Conservation (phyloP, 306 rosid species). For the Sphenostylis stenocarpa region DNA sequence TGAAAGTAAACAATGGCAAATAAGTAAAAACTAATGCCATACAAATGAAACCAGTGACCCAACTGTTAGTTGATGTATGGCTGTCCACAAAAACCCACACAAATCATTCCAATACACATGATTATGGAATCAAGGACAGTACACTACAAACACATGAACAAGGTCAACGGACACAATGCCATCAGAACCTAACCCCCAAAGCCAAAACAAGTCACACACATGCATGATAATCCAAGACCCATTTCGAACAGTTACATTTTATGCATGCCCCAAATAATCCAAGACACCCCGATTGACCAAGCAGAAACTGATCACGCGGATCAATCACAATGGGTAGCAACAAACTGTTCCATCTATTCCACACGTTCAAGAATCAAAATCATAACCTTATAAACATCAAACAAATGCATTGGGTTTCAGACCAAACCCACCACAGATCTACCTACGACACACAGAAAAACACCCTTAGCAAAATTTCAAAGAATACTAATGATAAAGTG, state of each 20-base stretch:
- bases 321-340: conserved; percentile 7
- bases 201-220: conserved; percentile 13
- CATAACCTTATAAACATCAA: conserved; percentile 24
- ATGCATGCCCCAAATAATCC: neutral
- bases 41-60: neutral
- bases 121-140: neutral
- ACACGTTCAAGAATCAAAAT: conserved; percentile 5
- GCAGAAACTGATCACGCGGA: conserved; percentile 3
- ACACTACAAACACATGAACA: neutral
- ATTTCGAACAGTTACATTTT: neutral
- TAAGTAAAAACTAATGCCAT: neutral
- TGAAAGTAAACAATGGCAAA: neutral
- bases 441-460: conserved; percentile 9
- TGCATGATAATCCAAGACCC: neutral
- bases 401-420: conserved; percentile 11
- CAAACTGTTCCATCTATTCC: conserved; percentile 25
- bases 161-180: conserved; percentile 13
- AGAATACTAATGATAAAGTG: neutral
- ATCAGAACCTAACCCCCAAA: neutral
- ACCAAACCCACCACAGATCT: conserved; percentile 39
- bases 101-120: neutral
- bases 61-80: neutral
- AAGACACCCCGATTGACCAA: neutral
- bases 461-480: neutral
- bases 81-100: neutral